Percentiles rank a stretch among this genome's conserved stretches.
These are phyloP conservation scores for Apiospora aurea DNA, from an alignment of 2,329 filamentous ascomycete species.

Conservation along the genomic window DNA sequence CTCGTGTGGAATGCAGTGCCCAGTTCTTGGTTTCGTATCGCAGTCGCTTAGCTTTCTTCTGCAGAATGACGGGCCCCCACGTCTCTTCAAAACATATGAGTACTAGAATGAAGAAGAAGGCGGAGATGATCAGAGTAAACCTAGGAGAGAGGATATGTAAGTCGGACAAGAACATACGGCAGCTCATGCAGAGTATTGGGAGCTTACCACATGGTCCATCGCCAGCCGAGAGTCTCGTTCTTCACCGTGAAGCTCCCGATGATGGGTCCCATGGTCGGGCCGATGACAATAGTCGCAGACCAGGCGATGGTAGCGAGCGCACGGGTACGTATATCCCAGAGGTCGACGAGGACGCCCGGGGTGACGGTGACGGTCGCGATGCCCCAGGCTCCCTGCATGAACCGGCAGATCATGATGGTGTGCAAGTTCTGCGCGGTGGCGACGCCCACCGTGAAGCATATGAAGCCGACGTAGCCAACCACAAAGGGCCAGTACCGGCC, in stretches of 20 bases:
- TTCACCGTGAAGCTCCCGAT: constrained; percentile 5
- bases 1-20: constrained; percentile 39
- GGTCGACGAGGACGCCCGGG: constrained; percentile 32
- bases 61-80: constrained; percentile 55
- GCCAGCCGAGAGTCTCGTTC: constrained; percentile 52
- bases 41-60: constrained; percentile 53
- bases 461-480: constrained; percentile 30
- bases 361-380: constrained; percentile 28
- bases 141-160: background rate
- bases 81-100: constrained; percentile 57
- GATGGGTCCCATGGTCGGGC: constrained; percentile 29
- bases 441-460: constrained; percentile 29
- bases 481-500: constrained; percentile 30
- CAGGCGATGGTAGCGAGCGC: constrained; percentile 31
- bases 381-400: constrained; percentile 33
- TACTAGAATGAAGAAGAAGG: constrained; percentile 41
- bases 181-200: background rate
- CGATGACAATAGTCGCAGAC: constrained; percentile 31
- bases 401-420: constrained; percentile 33
- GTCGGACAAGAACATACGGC: constrained; percentile 37
- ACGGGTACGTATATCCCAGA: constrained; percentile 31
- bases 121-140: background rate
- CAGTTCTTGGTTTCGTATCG: constrained; percentile 52
- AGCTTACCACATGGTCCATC: constrained; percentile 61
- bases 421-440: constrained; percentile 30